Conservation (phyloP, 2,329 filamentous ascomycete genomes). For the Proliferodiscus dingleyae region DNA sequence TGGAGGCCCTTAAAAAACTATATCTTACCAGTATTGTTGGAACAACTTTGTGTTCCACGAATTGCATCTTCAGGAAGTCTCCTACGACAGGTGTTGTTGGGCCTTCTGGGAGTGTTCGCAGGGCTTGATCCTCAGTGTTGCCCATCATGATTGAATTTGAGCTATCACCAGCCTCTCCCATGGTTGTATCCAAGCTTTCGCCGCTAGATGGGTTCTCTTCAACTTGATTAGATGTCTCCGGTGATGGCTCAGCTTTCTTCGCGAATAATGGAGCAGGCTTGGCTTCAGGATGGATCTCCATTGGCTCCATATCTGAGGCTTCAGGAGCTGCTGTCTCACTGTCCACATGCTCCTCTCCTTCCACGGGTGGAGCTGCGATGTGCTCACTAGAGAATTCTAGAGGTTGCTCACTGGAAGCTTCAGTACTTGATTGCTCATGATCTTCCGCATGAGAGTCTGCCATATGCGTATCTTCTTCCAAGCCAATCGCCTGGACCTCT, state of each 20-base stretch:
- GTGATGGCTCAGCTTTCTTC: slow-evolving; percentile 32
- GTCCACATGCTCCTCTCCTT: slow-evolving; percentile 17
- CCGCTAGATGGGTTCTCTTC: slow-evolving; percentile 13
- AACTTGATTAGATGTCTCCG: slow-evolving; percentile 19
- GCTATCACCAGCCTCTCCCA: slow-evolving; percentile 30
- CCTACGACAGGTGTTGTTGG: slow-evolving; percentile 68
- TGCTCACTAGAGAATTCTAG: slow-evolving; percentile 26
- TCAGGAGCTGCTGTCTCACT: slow-evolving; percentile 9
- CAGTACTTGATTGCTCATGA: slow-evolving; percentile 7
- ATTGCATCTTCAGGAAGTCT: slow-evolving; percentile 91
- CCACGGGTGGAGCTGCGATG: slow-evolving; percentile 7
- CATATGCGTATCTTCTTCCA: slow-evolving; percentile 27
- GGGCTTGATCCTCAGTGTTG: slow-evolving; percentile 23
- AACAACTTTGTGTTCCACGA: slow-evolving; percentile 90
- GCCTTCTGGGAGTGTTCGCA: slow-evolving; percentile 14
- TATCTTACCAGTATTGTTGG: slow-evolving; percentile 83
- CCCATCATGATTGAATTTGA: slow-evolving; percentile 27
- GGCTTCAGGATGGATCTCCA: slow-evolving; percentile 55
- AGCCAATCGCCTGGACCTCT: slow-evolving; percentile 24
- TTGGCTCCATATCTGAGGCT: slow-evolving; percentile 6
- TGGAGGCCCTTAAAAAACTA: neutral
- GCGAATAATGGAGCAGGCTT: slow-evolving; percentile 63
- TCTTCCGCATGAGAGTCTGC: slow-evolving; percentile 18
- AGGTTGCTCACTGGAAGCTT: slow-evolving; percentile 14
- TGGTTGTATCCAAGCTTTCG: slow-evolving; percentile 29